phyloP scores from a whole-genome alignment of 768 basidiomycete species.

The Boletus pseudopeckii region DNA sequence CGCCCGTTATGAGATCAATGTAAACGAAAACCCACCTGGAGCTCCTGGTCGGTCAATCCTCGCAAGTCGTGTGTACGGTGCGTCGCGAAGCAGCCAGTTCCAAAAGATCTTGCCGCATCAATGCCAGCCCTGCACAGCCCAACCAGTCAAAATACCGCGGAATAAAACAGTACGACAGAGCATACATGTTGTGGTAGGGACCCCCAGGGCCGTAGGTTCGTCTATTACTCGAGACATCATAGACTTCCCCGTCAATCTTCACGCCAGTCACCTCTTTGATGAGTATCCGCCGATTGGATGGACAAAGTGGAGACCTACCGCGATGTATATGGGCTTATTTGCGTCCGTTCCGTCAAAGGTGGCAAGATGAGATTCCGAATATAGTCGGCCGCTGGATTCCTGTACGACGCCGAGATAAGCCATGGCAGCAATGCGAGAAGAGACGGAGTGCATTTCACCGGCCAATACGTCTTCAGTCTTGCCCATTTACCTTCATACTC shows the following conservation, averaged over 20 bases:
- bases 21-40: constrained; percentile 48
- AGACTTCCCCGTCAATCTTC: constrained; percentile 90
- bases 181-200: constrained; percentile 69
- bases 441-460: constrained; percentile 39
- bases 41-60: constrained; percentile 69
- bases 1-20: not conserved
- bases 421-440: not conserved
- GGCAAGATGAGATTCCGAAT: constrained; percentile 68
- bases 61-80: constrained; percentile 91
- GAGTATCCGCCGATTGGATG: not conserved
- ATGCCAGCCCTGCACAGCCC: constrained; percentile 60
- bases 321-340: constrained; percentile 75
- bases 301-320: constrained; percentile 47
- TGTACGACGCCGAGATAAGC: constrained; percentile 1
- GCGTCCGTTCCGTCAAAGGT: constrained; percentile 68
- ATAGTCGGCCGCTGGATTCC: constrained; percentile 60
- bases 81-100: constrained; percentile 87
- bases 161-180: constrained; percentile 7
- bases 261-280: constrained; percentile 10
- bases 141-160: constrained; percentile 24
- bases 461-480: constrained; percentile 58
- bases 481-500: constrained; percentile 69
- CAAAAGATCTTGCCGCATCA: constrained; percentile 91
- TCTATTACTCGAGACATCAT: constrained; percentile 78
- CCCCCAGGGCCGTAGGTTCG: constrained; percentile 87